These are phyloP conservation scores for Malassezia cuniculi DNA, from an alignment of 1,284 basidiomycete species.

Conservation along the genomic window DNA sequence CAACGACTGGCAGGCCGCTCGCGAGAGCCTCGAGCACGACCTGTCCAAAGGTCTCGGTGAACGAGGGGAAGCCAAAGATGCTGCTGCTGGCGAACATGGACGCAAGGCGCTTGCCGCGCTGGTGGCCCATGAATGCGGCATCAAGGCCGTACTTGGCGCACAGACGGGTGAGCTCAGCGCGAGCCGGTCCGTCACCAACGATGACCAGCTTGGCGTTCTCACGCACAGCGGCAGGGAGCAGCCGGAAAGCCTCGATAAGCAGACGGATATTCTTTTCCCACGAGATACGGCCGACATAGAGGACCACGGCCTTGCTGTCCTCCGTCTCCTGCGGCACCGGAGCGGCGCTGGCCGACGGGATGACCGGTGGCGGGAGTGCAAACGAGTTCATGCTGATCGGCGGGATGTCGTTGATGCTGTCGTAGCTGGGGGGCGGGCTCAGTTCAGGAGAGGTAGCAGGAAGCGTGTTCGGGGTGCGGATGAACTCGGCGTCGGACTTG, in stretches of 20 bases:
- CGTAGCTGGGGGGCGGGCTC: conserved; percentile 38
- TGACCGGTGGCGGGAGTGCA: conserved; percentile 28
- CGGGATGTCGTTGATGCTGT: conserved; percentile 30
- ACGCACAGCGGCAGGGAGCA: conserved; percentile 33
- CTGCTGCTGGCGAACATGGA: conserved; percentile 51
- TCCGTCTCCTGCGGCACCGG: conserved; percentile 13
- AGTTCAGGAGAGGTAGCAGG: conserved; percentile 28
- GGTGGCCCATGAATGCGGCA: conserved; percentile 51
- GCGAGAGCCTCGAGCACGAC: conserved; percentile 53
- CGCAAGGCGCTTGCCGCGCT: conserved; percentile 41
- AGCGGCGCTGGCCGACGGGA: conserved; percentile 10
- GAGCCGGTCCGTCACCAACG: conserved; percentile 52
- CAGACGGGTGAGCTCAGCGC: conserved; percentile 48
- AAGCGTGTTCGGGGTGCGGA: conserved; percentile 45
- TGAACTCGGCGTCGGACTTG: conserved; percentile 34
- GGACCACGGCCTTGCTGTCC: conserved; percentile 40
- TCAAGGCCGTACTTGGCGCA: conserved; percentile 48
- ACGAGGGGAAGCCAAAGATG: conserved; percentile 51
- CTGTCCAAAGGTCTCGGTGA: conserved; percentile 53
- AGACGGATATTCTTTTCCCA: conserved; percentile 55
- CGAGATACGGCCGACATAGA: conserved; percentile 48
- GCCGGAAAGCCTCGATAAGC: conserved; percentile 49
- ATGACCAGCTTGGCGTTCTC: conserved; percentile 50
- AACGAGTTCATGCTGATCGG: conserved; percentile 19
- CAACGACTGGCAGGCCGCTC: conserved; percentile 52